Evolutionary conservation across 2,329 filamentous ascomycete genomes (phyloP).

Genomic region (Aspergillus pseudotamarii): DNA sequence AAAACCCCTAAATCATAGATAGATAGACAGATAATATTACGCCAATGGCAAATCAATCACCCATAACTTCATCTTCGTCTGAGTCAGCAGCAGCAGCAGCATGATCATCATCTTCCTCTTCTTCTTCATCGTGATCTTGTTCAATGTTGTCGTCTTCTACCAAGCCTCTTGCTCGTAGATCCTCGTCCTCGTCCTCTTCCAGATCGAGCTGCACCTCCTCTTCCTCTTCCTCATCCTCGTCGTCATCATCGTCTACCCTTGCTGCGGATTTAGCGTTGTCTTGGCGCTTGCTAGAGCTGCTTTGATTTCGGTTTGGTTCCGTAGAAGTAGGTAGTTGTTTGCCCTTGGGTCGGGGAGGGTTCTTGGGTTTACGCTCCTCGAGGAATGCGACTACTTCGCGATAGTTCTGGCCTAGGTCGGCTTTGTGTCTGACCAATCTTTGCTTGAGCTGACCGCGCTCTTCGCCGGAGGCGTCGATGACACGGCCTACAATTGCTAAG

Average conservation of each 20-base stretch:
- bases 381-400: conserved; percentile 81
- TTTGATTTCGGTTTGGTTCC: conserved; percentile 18
- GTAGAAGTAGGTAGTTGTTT: conserved; percentile 28
- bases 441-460: conserved; percentile 67
- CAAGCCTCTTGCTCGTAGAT: conserved; percentile 38
- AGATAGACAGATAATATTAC: not conserved
- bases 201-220: conserved; percentile 27
- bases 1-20: conserved; percentile 5
- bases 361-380: conserved; percentile 63
- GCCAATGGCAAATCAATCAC: conserved; percentile 34
- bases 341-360: conserved; percentile 33
- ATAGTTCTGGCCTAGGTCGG: conserved; percentile 80
- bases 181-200: conserved; percentile 45
- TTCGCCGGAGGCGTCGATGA: conserved; percentile 67
- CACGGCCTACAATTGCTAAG: conserved; percentile 72
- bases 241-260: conserved; percentile 48
- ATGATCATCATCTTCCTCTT: conserved; percentile 22
- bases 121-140: conserved; percentile 31
- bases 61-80: conserved; percentile 48
- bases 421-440: conserved; percentile 76
- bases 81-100: conserved; percentile 32
- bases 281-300: conserved; percentile 23
- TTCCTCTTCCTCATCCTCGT: conserved; percentile 43
- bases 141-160: conserved; percentile 50
- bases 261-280: conserved; percentile 41